A percentile compares a stretch with the other conserved stretches of the same genome.
Evolutionary conservation across 306 rosid genomes (phyloP).

Genomic region (Citrullus colocynthis): DNA sequence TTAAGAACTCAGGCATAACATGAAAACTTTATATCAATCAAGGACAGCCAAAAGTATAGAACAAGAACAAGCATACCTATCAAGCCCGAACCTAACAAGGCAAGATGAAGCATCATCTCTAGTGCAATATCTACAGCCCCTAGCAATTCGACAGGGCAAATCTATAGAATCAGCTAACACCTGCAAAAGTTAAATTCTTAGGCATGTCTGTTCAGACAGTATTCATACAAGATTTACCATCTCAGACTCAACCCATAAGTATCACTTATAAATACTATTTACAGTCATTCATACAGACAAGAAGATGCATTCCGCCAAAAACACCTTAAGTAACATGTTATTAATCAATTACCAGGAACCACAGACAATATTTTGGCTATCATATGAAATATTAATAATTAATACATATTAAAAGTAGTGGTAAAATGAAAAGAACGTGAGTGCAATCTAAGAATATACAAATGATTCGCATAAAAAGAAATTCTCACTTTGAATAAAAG

Average conservation of each 20-base stretch:
- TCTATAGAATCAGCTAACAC: constrained; percentile 77
- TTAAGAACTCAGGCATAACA: constrained; percentile 4
- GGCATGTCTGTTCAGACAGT: not conserved
- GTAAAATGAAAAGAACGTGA: not conserved
- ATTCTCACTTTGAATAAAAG: constrained; percentile 79
- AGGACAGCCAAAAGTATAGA: not conserved
- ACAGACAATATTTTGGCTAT: not conserved
- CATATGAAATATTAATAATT: not conserved
- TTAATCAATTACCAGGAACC: not conserved
- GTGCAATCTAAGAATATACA: not conserved
- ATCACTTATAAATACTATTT: not conserved
- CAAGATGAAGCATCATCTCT: constrained; percentile 89
- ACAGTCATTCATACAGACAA: not conserved
- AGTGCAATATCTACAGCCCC: constrained; percentile 86
- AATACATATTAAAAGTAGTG: not conserved
- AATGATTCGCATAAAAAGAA: not conserved
- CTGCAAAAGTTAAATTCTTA: constrained; percentile 24
- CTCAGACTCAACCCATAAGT: not conserved
- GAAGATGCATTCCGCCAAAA: not conserved
- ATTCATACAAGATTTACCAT: not conserved
- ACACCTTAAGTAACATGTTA: not conserved
- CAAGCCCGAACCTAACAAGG: constrained; percentile 73
- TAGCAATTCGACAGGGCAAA: constrained; percentile 93
- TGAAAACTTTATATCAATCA: constrained; percentile 3
- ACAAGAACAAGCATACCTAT: constrained; percentile 38